phyloP scores from a whole-genome alignment of 2,329 filamentous ascomycete species.

The Fusarium penzigii region DNA sequence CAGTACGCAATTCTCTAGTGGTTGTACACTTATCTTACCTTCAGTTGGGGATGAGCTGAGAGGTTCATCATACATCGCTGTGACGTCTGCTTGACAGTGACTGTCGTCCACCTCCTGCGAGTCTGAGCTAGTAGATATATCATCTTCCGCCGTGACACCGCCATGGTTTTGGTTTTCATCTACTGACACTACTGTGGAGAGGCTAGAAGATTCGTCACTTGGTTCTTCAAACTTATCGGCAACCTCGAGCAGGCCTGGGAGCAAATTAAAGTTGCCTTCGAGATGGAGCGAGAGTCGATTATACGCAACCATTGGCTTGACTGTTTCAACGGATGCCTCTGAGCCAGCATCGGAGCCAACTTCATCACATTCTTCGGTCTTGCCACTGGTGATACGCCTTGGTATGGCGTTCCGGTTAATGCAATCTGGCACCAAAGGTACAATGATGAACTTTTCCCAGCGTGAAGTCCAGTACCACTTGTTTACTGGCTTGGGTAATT shows the following conservation, averaged over 20 bases:
- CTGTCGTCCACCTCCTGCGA: too few relatives aligned
- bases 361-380: background rate
- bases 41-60: too few relatives aligned
- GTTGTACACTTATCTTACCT: background rate
- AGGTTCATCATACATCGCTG: too few relatives aligned
- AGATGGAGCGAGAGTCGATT: conserved; percentile 37
- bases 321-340: conserved; percentile 15
- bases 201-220: background rate
- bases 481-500: conserved; percentile 32
- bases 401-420: conserved; percentile 23
- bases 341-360: conserved; percentile 24
- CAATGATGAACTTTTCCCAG: conserved; percentile 40
- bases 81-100: too few relatives aligned
- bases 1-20: background rate
- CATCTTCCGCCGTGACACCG: too few relatives aligned
- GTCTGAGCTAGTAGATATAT: too few relatives aligned
- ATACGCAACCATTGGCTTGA: conserved; percentile 11
- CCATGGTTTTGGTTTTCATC: background rate
- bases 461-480: conserved; percentile 37
- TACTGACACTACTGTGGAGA: background rate
- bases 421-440: conserved; percentile 34
- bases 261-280: conserved; percentile 26
- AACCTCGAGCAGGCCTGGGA: conserved; percentile 20
- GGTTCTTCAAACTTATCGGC: background rate
- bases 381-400: background rate